Conservation (phyloP, 1,139 yeast genomes). For the Taphrina wiesneri region DNA sequence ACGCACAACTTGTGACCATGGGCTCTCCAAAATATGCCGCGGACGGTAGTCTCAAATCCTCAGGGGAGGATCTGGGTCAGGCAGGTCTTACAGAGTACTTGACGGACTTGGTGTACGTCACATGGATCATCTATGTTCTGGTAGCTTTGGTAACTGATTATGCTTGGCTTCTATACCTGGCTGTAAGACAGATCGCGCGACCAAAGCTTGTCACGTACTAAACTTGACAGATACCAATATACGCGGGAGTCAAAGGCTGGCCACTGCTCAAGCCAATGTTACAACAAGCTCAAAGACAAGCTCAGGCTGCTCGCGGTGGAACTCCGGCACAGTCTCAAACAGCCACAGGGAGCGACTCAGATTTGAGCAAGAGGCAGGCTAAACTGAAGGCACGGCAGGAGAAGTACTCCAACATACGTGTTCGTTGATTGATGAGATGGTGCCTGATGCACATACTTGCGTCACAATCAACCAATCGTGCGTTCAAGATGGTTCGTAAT, state of each 20-base stretch:
- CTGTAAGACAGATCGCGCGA: not conserved
- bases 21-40: slow-evolving; percentile 43
- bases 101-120: slow-evolving; percentile 71
- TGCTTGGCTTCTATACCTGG: slow-evolving; percentile 27
- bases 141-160: slow-evolving; percentile 48
- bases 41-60: slow-evolving; percentile 51
- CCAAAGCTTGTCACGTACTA: not conserved
- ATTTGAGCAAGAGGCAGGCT: slow-evolving; percentile 27
- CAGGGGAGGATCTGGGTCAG: slow-evolving; percentile 69
- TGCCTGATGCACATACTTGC: too few species aligned
- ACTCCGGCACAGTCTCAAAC: not conserved
- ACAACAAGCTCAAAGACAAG: slow-evolving; percentile 17
- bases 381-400: slow-evolving; percentile 29
- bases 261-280: slow-evolving; percentile 26
- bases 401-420: slow-evolving; percentile 10
- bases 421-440: too few species aligned
- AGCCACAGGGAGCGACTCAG: slow-evolving; percentile 3
- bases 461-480: too few species aligned
- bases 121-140: slow-evolving; percentile 62
- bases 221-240: slow-evolving; percentile 13
- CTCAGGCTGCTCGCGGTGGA: slow-evolving; percentile 3
- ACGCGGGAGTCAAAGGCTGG: slow-evolving; percentile 24
- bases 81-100: slow-evolving; percentile 73
- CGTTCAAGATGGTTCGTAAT: too few species aligned
- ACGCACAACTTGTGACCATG: slow-evolving; percentile 60